Conservation (phyloP, 164 flowering plant species). For the Cinnamomum micranthum region DNA sequence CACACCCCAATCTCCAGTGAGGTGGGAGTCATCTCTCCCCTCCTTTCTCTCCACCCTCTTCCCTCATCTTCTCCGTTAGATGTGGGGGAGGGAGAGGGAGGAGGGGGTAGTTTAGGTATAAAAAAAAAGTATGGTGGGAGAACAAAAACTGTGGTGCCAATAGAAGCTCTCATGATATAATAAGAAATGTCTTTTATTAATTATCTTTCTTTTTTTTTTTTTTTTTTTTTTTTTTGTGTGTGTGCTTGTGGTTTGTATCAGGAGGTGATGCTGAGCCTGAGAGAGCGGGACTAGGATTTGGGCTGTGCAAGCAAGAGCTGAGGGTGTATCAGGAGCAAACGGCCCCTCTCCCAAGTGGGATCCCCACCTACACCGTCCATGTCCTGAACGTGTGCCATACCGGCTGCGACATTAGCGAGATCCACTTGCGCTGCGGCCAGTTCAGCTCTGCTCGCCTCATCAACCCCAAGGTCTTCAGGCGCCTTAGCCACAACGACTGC, state of each 20-base stretch:
- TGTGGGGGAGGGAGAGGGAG: background rate
- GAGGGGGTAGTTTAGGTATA: too few relatives aligned
- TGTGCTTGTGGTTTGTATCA: background rate
- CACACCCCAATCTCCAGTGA: too few relatives aligned
- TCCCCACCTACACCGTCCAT: slow-evolving; percentile 75
- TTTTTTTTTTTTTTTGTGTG: too few relatives aligned
- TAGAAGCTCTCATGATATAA: background rate
- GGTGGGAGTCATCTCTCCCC: too few relatives aligned
- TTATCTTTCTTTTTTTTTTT: background rate
- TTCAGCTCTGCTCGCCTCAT: slow-evolving; percentile 72
- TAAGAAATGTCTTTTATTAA: background rate
- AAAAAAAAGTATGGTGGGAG: too few relatives aligned
- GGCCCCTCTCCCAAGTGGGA: slow-evolving; percentile 57
- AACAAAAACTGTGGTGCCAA: too few relatives aligned
- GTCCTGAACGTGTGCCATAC: slow-evolving; percentile 52
- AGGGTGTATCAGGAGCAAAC: slow-evolving; percentile 55
- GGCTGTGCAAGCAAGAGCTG: slow-evolving; percentile 47
- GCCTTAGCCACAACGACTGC: slow-evolving; percentile 63
- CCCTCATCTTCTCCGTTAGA: too few relatives aligned
- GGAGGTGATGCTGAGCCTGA: slow-evolving; percentile 16
- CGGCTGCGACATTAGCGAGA: slow-evolving; percentile 59
- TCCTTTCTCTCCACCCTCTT: too few relatives aligned
- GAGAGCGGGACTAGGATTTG: slow-evolving; percentile 35
- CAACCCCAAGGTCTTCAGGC: slow-evolving; percentile 62
- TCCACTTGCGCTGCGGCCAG: slow-evolving; percentile 80